Conservation (phyloP, 108 stramenopile genomes). For the Nitzschia sp. region DNA sequence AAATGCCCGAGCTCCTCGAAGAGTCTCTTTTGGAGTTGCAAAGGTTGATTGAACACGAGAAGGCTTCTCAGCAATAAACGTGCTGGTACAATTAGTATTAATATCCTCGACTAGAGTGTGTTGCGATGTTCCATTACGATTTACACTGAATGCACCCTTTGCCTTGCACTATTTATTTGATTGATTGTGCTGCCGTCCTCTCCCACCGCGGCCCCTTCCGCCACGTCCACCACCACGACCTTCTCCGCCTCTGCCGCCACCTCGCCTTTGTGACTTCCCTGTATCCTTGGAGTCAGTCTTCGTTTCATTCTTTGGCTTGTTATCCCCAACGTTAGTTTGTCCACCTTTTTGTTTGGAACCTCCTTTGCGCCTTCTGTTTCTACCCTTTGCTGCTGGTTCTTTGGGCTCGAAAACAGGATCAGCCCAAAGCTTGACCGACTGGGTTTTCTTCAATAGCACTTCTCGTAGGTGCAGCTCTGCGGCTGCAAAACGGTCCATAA, state of each 20-base stretch:
- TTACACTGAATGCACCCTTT: too few relatives aligned
- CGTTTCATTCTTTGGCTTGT: not conserved
- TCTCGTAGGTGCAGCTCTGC: constrained; percentile 29
- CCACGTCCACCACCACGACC: not conserved
- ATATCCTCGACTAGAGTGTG: too few relatives aligned
- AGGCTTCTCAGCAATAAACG: not conserved
- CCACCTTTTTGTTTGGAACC: not conserved
- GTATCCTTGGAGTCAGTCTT: not conserved
- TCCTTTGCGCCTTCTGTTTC: not conserved
- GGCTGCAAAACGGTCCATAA: constrained; percentile 27
- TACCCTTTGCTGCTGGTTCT: not conserved
- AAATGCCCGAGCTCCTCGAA: constrained; percentile 64
- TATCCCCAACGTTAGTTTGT: not conserved
- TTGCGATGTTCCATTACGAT: too few relatives aligned
- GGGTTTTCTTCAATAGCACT: constrained; percentile 11
- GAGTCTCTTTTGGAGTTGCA: constrained; percentile 85
- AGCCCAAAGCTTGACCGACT: constrained; percentile 27
- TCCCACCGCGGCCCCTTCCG: constrained; percentile 1
- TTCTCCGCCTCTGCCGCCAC: not conserved
- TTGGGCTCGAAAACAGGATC: constrained; percentile 2
- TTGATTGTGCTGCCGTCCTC: not conserved
- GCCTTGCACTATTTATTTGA: not conserved
- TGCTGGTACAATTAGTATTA: too few relatives aligned
- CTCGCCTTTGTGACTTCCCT: not conserved
- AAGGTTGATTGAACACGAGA: constrained; percentile 48